Conservation (phyloP, 257 asterid species). For the Jasminum sambac region DNA sequence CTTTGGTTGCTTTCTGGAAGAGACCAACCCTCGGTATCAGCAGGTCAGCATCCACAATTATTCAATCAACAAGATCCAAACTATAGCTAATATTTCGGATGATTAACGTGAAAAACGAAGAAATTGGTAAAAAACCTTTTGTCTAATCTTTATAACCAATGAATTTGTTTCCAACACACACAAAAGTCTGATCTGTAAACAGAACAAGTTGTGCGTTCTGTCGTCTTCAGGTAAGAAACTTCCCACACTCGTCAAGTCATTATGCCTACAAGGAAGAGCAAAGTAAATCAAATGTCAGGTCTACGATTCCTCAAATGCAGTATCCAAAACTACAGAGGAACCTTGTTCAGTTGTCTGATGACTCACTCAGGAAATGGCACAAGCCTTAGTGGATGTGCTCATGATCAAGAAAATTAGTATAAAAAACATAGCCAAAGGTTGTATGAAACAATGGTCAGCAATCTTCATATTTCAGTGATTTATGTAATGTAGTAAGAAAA, state of each 20-base stretch:
- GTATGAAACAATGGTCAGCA: background rate
- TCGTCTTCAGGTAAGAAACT: conserved; percentile 36
- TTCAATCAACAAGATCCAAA: conserved; percentile 13
- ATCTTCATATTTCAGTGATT: conserved; percentile 5
- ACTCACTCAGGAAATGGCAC: conserved; percentile 12
- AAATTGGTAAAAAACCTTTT: conserved; percentile 43
- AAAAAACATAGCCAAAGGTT: background rate
- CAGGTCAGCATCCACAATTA: conserved; percentile 15
- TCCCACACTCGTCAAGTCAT: conserved; percentile 43
- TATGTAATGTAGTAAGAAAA: background rate
- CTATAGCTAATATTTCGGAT: background rate
- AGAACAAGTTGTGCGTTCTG: conserved; percentile 46
- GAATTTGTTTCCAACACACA: conserved; percentile 39
- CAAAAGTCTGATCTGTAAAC: conserved; percentile 54
- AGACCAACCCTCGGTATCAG: background rate
- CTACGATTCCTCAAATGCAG: conserved; percentile 15
- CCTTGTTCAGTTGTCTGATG: conserved; percentile 12
- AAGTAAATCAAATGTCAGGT: conserved; percentile 30
- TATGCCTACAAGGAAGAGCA: conserved; percentile 58
- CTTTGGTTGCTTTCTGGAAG: background rate
- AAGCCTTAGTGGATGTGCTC: conserved; percentile 9
- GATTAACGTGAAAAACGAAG: conserved; percentile 12
- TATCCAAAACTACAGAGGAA: conserved; percentile 5
- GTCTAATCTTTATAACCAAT: conserved; percentile 58
- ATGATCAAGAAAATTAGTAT: background rate